phyloP scores from a whole-genome alignment of 257 asterid species.

The Parsonsia alboflavescens region DNA sequence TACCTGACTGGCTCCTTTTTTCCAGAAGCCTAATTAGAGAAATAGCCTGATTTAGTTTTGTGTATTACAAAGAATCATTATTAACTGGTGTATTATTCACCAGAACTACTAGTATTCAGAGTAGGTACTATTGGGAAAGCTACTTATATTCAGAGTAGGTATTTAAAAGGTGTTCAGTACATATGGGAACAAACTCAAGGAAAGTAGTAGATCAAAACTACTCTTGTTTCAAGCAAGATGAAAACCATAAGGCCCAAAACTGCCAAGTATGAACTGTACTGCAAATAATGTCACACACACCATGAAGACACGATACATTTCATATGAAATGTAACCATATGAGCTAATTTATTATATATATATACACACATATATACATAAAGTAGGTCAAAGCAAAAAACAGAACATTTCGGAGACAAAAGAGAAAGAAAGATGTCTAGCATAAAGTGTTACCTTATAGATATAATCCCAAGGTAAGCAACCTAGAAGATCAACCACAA shows the following conservation, averaged over 20 bases:
- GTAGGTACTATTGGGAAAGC: background rate
- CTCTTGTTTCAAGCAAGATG: background rate
- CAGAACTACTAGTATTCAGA: background rate
- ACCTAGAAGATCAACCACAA: conserved; percentile 55
- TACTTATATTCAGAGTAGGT: too few species aligned
- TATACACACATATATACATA: too few species aligned
- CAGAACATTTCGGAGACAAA: background rate
- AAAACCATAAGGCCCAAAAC: background rate
- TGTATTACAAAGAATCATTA: background rate
- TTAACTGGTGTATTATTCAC: background rate
- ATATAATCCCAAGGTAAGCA: conserved; percentile 81
- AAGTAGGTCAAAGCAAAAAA: background rate
- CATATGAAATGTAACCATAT: background rate
- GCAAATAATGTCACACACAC: background rate
- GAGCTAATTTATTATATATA: background rate
- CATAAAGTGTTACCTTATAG: conserved; percentile 36
- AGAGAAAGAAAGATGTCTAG: background rate
- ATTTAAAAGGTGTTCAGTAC: too few species aligned
- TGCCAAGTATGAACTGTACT: background rate
- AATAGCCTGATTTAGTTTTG: background rate
- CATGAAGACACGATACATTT: background rate
- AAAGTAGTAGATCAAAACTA: background rate
- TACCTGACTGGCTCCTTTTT: conserved; percentile 55
- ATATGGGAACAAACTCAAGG: background rate
- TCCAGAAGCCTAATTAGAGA: conserved; percentile 38